A percentile compares a stretch with the other conserved stretches of the same genome.
Evolutionary conservation across 306 rosid species (phyloP).

Genomic region (Cucurbita ficifolia): DNA sequence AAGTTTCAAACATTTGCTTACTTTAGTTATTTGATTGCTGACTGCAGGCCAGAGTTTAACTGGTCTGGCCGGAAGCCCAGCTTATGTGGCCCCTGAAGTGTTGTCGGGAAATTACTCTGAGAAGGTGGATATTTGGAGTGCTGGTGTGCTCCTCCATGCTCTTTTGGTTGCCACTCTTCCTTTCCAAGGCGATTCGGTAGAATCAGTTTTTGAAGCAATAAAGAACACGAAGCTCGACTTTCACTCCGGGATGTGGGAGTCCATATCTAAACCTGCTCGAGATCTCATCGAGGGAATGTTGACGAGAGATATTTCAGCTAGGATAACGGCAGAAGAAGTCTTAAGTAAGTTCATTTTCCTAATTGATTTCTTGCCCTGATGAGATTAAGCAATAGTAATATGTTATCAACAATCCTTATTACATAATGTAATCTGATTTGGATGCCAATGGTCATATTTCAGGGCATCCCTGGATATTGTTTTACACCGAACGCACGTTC

Average conservation of each 20-base stretch:
- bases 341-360: slow-evolving; percentile 48
- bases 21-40: neutral
- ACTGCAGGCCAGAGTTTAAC: slow-evolving; percentile 75
- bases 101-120: slow-evolving; percentile 60
- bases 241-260: slow-evolving; percentile 65
- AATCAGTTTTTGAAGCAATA: slow-evolving; percentile 84
- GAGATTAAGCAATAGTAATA: neutral
- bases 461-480: slow-evolving; percentile 95
- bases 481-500: slow-evolving; percentile 59
- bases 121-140: slow-evolving; percentile 98
- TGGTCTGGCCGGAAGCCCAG: slow-evolving; percentile 99
- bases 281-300: slow-evolving; percentile 93
- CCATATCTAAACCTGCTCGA: slow-evolving; percentile 72
- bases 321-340: slow-evolving; percentile 95
- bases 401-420: neutral
- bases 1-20: neutral
- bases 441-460: slow-evolving; percentile 15
- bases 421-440: slow-evolving; percentile 5
- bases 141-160: slow-evolving; percentile 89
- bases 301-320: slow-evolving; percentile 66
- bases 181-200: slow-evolving; percentile 76
- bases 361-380: neutral
- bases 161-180: slow-evolving; percentile 81
- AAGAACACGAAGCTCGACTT: slow-evolving; percentile 63
- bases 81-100: slow-evolving; percentile 98